Evolutionary conservation across 73 alveolate genomes (phyloP).

Genomic region (Tetrahymena borealis): DNA sequence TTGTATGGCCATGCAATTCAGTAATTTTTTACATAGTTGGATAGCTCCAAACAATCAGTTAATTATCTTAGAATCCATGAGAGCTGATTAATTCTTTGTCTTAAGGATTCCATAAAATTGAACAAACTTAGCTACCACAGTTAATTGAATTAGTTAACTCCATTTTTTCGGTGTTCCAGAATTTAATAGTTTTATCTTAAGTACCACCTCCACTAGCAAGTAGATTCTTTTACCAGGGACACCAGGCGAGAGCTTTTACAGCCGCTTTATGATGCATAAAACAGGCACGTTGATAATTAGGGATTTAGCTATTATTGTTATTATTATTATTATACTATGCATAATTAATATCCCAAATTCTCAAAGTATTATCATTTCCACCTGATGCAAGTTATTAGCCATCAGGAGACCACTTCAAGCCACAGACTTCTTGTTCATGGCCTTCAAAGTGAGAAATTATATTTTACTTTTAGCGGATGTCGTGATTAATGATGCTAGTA

Average conservation of each 20-base stretch:
- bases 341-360: slow-evolving; percentile 68
- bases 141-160: slow-evolving; percentile 56
- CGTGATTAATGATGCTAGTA: slow-evolving; percentile 68
- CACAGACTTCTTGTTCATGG: slow-evolving; percentile 91
- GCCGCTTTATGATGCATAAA: slow-evolving; percentile 94
- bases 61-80: slow-evolving; percentile 91
- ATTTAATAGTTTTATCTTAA: slow-evolving; percentile 85
- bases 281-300: slow-evolving; percentile 46
- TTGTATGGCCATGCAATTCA: slow-evolving; percentile 95
- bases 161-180: slow-evolving; percentile 91
- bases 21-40: slow-evolving; percentile 86
- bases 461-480: slow-evolving; percentile 72
- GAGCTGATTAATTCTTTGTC: slow-evolving; percentile 81
- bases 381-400: slow-evolving; percentile 84
- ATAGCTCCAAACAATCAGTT: slow-evolving; percentile 91
- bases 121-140: slow-evolving; percentile 93
- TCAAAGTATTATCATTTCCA: slow-evolving; percentile 85
- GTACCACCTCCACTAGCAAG: slow-evolving; percentile 99
- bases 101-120: slow-evolving; percentile 72
- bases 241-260: slow-evolving; percentile 98
- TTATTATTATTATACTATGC: slow-evolving; percentile 38
- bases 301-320: slow-evolving; percentile 11
- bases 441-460: slow-evolving; percentile 60
- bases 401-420: slow-evolving; percentile 88
- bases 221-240: slow-evolving; percentile 92